Conservation (phyloP, 169 alveolate species). For the Theileria orientalis region DNA sequence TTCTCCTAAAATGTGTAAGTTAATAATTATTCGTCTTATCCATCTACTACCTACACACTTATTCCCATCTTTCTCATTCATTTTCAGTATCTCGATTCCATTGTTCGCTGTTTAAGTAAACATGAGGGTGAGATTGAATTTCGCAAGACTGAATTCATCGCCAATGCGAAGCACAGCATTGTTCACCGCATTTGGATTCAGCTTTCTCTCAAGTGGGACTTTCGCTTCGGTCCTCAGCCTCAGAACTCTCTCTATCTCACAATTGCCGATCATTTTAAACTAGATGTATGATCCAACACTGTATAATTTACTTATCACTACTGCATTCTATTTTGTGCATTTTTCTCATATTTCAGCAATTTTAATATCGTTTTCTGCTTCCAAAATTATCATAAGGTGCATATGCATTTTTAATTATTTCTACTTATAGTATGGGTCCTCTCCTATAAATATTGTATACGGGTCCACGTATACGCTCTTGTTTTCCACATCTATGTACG, state of each 20-base stretch:
- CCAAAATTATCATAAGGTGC: no score
- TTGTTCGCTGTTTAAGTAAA: slow-evolving; percentile 26
- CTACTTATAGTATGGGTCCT: no score
- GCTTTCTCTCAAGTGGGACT: slow-evolving; percentile 69
- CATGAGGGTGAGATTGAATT: slow-evolving; percentile 54
- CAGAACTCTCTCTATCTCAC: slow-evolving; percentile 68
- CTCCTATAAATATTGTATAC: slow-evolving; percentile 53
- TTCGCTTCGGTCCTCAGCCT: slow-evolving; percentile 50
- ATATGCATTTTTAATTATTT: no score
- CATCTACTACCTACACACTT: neutral
- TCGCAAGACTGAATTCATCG: slow-evolving; percentile 72
- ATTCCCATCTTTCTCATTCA: no score
- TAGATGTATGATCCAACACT: slow-evolving; percentile 60
- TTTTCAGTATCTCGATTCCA: slow-evolving; percentile 27
- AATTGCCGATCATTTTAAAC: slow-evolving; percentile 73
- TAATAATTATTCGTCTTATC: neutral
- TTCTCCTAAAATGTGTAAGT: slow-evolving; percentile 40
- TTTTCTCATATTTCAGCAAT: neutral
- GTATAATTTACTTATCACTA: neutral
- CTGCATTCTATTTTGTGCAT: neutral
- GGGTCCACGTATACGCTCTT: slow-evolving; percentile 61
- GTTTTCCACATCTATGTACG: slow-evolving; percentile 55
- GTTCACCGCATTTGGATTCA: slow-evolving; percentile 79
- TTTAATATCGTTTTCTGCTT: neutral
- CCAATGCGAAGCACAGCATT: slow-evolving; percentile 73